phyloP scores from a whole-genome alignment of 2,329 filamentous ascomycete genomes.

The Verticillium zaregamsianum region DNA sequence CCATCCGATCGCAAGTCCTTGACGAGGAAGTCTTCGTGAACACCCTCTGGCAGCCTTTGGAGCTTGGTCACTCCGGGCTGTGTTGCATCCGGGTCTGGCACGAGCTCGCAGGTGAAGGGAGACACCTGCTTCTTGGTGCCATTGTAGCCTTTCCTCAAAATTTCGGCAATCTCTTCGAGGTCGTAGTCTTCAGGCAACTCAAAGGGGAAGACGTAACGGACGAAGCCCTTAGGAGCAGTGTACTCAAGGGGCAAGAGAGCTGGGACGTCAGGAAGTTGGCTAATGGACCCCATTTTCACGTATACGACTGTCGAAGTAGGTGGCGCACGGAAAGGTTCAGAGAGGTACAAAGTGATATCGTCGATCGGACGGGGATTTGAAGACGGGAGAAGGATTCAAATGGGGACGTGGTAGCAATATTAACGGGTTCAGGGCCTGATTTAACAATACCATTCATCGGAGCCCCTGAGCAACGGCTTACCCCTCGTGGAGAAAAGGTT shows the following conservation, averaged over 20 bases:
- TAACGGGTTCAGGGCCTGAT: too few relatives aligned
- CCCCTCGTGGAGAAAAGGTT: too few relatives aligned
- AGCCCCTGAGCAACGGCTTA: too few relatives aligned
- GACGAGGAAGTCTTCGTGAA: slow-evolving; percentile 18
- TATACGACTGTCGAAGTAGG: too few relatives aligned
- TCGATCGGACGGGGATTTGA: too few relatives aligned
- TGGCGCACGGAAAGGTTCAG: too few relatives aligned
- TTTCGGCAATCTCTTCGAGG: slow-evolving; percentile 16
- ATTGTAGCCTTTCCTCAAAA: slow-evolving; percentile 24
- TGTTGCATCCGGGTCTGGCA: slow-evolving; percentile 22
- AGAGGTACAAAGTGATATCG: too few relatives aligned
- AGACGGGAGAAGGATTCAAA: too few relatives aligned
- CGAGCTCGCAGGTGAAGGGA: slow-evolving; percentile 24
- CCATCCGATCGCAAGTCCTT: slow-evolving; percentile 20
- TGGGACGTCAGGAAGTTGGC: slow-evolving; percentile 9
- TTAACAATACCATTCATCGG: too few relatives aligned
- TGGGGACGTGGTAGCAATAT: too few relatives aligned
- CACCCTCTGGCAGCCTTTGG: slow-evolving; percentile 16
- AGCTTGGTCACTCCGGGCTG: slow-evolving; percentile 27
- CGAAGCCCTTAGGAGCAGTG: slow-evolving; percentile 25
- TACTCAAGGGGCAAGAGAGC: slow-evolving; percentile 23
- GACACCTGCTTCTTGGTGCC: slow-evolving; percentile 22
- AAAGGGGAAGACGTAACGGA: slow-evolving; percentile 24
- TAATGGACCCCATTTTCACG: too few relatives aligned
- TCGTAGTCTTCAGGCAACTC: slow-evolving; percentile 25